A percentile compares a stretch with the other conserved stretches of the same genome.
Evolutionary conservation across 2,329 filamentous ascomycete genomes (phyloP).

Genomic region (Colletotrichum orbiculare): DNA sequence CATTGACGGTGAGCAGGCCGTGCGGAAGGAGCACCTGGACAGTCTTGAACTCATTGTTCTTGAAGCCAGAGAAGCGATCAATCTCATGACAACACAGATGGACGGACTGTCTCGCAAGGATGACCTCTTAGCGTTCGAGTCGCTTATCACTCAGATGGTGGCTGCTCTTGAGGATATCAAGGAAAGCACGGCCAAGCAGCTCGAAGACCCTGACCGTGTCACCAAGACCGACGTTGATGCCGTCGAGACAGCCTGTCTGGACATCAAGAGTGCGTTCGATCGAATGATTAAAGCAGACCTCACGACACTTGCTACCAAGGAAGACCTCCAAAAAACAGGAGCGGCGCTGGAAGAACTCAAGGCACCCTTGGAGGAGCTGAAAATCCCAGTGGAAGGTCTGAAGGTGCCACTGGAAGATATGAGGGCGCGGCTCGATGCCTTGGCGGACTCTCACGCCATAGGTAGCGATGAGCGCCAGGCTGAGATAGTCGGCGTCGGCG

Average conservation of each 20-base stretch:
- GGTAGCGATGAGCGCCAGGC: constrained; percentile 86
- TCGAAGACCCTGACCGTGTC: constrained; percentile 71
- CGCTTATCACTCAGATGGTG: constrained; percentile 82
- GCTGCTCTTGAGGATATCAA: constrained; percentile 80
- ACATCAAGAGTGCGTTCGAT: constrained; percentile 83
- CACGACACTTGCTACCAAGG: constrained; percentile 77
- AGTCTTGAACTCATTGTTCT: constrained; percentile 73
- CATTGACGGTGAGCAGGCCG: constrained; percentile 77
- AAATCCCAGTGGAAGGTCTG: constrained; percentile 19
- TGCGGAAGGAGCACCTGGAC: constrained; percentile 74
- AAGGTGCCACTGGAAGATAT: constrained; percentile 48
- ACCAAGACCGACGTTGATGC: constrained; percentile 86
- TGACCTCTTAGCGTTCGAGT: constrained; percentile 81
- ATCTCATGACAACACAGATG: constrained; percentile 72
- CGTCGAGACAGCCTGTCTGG: constrained; percentile 83
- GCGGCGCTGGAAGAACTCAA: constrained; percentile 63
- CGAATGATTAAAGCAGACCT: constrained; percentile 78
- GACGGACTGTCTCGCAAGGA: constrained; percentile 80
- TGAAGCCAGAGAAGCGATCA: constrained; percentile 80
- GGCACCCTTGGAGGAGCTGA: constrained; percentile 20
- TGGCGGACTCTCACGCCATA: constrained; percentile 80
- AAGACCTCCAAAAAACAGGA: constrained; percentile 78
- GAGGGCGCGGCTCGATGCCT: constrained; percentile 67
- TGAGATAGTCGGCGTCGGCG: constrained; percentile 82
- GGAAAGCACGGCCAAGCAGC: constrained; percentile 62